Evolutionary conservation across 2,329 filamentous ascomycete species (phyloP).

Genomic region (Pseudogymnoascus sp.): DNA sequence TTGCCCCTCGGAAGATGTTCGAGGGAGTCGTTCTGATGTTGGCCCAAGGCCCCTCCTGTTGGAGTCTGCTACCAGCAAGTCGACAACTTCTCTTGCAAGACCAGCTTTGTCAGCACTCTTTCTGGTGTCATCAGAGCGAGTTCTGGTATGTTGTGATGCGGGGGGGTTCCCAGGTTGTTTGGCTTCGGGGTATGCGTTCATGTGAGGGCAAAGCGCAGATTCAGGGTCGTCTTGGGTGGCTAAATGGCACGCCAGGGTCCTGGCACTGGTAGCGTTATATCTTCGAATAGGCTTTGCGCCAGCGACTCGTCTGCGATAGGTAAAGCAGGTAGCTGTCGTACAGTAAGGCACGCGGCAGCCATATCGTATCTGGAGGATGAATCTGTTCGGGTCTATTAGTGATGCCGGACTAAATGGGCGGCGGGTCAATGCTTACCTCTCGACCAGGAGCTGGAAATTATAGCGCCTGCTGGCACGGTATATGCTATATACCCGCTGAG

Average conservation of each 20-base stretch:
- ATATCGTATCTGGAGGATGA: conserved; percentile 70
- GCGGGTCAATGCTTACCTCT: conserved; percentile 42
- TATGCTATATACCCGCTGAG: conserved; percentile 50
- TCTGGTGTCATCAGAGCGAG: background rate
- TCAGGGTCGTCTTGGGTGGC: conserved; percentile 73
- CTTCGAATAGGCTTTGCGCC: conserved; percentile 62
- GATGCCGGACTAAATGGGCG: conserved; percentile 11
- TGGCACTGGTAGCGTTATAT: conserved; percentile 73
- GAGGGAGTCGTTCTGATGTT: background rate
- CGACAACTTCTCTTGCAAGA: background rate
- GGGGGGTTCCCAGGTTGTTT: background rate
- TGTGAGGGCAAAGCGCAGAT: conserved; percentile 51
- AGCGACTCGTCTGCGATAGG: conserved; percentile 59
- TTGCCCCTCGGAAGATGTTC: background rate
- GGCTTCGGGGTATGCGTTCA: conserved; percentile 3
- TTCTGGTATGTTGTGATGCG: background rate
- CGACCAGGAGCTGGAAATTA: conserved; percentile 57
- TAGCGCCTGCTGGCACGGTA: conserved; percentile 53
- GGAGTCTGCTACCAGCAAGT: background rate
- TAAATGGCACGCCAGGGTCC: conserved; percentile 70
- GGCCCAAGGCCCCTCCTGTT: background rate
- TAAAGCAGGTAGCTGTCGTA: conserved; percentile 70
- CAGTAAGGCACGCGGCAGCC: conserved; percentile 66
- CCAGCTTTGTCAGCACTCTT: background rate
- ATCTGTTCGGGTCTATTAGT: conserved; percentile 41